Conservation (phyloP, 202 grass and related monocot genomes). For the Setaria italica region DNA sequence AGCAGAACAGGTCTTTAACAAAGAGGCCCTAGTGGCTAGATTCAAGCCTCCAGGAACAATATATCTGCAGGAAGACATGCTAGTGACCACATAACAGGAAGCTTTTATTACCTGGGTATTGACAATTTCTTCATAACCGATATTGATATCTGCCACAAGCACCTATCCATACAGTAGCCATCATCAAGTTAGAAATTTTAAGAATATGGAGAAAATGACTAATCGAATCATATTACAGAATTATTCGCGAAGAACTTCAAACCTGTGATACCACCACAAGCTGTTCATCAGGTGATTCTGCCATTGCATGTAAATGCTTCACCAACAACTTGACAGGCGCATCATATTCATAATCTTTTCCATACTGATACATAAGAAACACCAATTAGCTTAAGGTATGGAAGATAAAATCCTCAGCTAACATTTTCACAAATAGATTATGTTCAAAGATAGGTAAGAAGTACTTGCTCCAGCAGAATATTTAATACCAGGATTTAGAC, state of each 20-base stretch:
- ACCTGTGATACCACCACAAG: conserved; percentile 96
- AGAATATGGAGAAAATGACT: conserved; percentile 7
- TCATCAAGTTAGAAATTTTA: background rate
- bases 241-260: conserved; percentile 32
- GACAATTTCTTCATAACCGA: conserved; percentile 96
- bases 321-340: conserved; percentile 98
- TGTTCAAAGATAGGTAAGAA: conserved; percentile 18
- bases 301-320: conserved; percentile 95
- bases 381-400: conserved; percentile 12
- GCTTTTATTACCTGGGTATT: conserved; percentile 83
- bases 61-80: background rate
- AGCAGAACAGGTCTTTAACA: conserved; percentile 1
- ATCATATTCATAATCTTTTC: conserved; percentile 96
- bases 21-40: background rate
- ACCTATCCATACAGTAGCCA: conserved; percentile 54
- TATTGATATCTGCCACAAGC: conserved; percentile 97
- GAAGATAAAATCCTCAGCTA: background rate
- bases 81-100: conserved; percentile 25
- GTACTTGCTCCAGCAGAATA: conserved; percentile 5
- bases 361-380: conserved; percentile 71
- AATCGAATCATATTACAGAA: background rate
- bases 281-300: conserved; percentile 85
- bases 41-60: conserved; percentile 26
- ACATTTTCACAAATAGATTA: conserved; percentile 25
- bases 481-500: background rate